Evolutionary conservation across 495 filamentous ascomycete species (phyloP).

Genomic region (Penicillium samsonianum): DNA sequence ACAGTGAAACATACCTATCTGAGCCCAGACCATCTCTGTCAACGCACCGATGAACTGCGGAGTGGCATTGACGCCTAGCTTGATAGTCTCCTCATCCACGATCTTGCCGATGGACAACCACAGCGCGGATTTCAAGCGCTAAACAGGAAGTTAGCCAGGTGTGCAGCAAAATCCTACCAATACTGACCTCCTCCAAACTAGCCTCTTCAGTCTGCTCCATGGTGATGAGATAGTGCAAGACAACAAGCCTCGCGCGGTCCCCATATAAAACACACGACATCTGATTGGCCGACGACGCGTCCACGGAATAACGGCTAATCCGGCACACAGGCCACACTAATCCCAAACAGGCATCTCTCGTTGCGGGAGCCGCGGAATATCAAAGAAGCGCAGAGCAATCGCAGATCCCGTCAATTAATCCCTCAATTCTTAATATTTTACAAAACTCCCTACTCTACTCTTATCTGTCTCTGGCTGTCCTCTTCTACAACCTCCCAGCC

Average conservation of each 20-base stretch:
- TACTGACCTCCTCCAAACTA: constrained; percentile 42
- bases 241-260: constrained; percentile 20
- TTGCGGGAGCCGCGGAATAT: constrained; percentile 17
- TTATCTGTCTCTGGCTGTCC: neutral
- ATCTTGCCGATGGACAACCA: constrained; percentile 90
- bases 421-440: constrained; percentile 1
- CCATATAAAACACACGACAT: constrained; percentile 9
- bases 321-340: constrained; percentile 7
- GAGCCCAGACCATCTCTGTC: constrained; percentile 87
- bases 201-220: constrained; percentile 45
- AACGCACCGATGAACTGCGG: constrained; percentile 93
- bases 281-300: constrained; percentile 32
- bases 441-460: neutral
- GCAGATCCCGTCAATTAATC: constrained; percentile 11
- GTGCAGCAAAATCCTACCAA: neutral
- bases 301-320: constrained; percentile 18
- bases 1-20: constrained; percentile 65
- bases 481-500: neutral
- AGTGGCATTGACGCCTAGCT: constrained; percentile 78
- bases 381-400: constrained; percentile 16
- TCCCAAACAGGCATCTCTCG: neutral
- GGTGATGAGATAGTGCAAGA: constrained; percentile 10
- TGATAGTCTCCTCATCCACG: constrained; percentile 81
- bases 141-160: neutral
- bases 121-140: constrained; percentile 92